Base-by-base conservation (phyloP, 768 basidiomycete genomes). In the Lanmaoa rubissima region DNA sequence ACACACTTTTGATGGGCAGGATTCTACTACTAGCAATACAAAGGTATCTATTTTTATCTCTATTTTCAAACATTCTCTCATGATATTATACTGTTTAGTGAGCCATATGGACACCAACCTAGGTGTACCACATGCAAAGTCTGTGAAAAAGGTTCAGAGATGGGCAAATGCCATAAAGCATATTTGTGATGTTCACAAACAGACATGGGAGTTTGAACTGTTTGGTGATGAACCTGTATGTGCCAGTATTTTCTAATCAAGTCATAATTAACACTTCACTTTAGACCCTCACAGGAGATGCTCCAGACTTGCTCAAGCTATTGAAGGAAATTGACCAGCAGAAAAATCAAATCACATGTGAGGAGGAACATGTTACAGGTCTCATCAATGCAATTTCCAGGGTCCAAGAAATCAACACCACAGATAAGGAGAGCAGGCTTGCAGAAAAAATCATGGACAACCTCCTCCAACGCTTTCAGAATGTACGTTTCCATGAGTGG, bases 141-240 rank as follows among this genome's bases (percentile, higher is more conserved):
- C n/a, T n/a, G n/a, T 57, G 14, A 8, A 14, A 4, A 55, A 28
- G 14, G 44, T 70, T 41, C 60, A 59, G 12, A 1, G 13, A 1
- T 71, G 72, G 70, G 26, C 34, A 31, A 8, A 50, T 9, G 34
- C 32, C 21, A 6, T 72, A 9, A 12, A 48, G 4, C 2, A 47
- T 5, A 57, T 67, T 13, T 35, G 4, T 12, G 5, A 48, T 35
- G 24, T 7, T 41, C 42, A 13, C 13, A 32, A 34, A 11, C 21
- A 43, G 11, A 6, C 4, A 3, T 3, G 48, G 11, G 0, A 38
- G 0, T 17, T 0, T 45, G 57, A 62, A 1, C 31, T 70, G 4
- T 71, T 71, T 56, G 63, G 36, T 35, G 67, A 64, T 14, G 10
- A 48, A 21, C 52, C 35, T 44, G 69, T 71, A 53, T 56, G 63